These are phyloP conservation scores for Auxenochlorella pyrenoidosa DNA, from an alignment of 139 green algal species.

Conservation along the genomic window DNA sequence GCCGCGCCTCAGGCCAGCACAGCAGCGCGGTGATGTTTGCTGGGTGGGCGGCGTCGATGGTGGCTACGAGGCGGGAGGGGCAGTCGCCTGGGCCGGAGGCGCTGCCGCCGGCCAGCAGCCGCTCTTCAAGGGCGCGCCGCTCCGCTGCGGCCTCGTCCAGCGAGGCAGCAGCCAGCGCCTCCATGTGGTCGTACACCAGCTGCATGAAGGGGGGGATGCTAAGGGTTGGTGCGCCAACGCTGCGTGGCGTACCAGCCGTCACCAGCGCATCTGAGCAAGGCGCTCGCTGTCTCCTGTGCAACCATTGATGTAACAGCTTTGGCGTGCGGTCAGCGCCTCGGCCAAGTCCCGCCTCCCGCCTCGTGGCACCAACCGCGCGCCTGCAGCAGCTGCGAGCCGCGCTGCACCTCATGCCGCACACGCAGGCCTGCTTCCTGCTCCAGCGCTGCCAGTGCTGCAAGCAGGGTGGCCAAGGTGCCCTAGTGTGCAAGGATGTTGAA, in stretches of 20 bases:
- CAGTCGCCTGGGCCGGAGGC: slow-evolving; percentile 11
- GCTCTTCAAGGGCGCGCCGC: slow-evolving; percentile 21
- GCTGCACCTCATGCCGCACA: slow-evolving; percentile 50
- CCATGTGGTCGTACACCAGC: slow-evolving; percentile 57
- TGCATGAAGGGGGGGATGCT: neutral
- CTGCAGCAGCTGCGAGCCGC: slow-evolving; percentile 63
- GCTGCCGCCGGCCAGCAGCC: slow-evolving; percentile 3
- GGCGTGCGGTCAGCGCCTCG: too few relatives aligned
- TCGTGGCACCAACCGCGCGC: too few relatives aligned
- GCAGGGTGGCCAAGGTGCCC: neutral
- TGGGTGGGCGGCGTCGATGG: neutral
- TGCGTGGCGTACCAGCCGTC: too few relatives aligned
- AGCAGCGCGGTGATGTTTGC: slow-evolving; percentile 25
- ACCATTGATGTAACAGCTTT: too few relatives aligned
- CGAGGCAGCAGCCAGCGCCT: slow-evolving; percentile 2
- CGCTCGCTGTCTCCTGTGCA: too few relatives aligned
- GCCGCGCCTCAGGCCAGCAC: neutral
- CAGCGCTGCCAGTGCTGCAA: slow-evolving; percentile 60
- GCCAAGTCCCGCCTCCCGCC: too few relatives aligned
- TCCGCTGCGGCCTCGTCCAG: neutral
- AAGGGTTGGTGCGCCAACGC: neutral
- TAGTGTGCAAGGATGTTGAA: neutral
- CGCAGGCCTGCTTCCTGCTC: slow-evolving; percentile 54
- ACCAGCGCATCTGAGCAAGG: too few relatives aligned
- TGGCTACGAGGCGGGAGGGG: slow-evolving; percentile 8